These are phyloP conservation scores for Flammula alnicola DNA, from an alignment of 1,284 basidiomycete species.

Conservation along the genomic window DNA sequence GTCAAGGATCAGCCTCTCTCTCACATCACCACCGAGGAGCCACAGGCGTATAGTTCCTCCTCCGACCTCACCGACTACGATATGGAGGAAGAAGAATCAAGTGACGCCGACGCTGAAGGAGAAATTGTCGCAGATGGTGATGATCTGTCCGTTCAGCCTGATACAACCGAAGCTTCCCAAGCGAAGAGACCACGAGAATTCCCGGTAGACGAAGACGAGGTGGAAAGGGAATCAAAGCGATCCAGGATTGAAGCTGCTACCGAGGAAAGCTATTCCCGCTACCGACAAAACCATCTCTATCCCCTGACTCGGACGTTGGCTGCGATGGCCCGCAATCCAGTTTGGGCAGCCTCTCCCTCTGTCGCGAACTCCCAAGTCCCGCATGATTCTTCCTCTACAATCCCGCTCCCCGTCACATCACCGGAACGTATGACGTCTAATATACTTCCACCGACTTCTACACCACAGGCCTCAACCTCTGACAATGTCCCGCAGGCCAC, in stretches of 20 bases:
- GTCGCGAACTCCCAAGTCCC: neutral
- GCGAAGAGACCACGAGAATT: slow-evolving; percentile 3
- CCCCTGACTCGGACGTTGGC: slow-evolving; percentile 15
- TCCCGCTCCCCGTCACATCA: too few species aligned
- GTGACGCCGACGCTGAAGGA: neutral
- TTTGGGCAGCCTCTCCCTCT: neutral
- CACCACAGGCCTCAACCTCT: too few species aligned
- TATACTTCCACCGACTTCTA: too few species aligned
- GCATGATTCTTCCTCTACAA: neutral
- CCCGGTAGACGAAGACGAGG: slow-evolving; percentile 5
- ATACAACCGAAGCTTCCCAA: neutral
- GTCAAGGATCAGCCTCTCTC: slow-evolving; percentile 11
- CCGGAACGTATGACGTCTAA: too few species aligned
- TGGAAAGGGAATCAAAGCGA: slow-evolving; percentile 4
- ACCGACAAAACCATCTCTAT: slow-evolving; percentile 2
- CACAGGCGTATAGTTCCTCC: slow-evolving; percentile 7
- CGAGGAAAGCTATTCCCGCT: slow-evolving; percentile 4
- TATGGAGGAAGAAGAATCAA: slow-evolving; percentile 10
- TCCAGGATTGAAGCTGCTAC: slow-evolving; percentile 10
- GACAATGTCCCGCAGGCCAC: too few species aligned
- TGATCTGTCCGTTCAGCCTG: neutral
- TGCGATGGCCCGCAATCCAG: slow-evolving; percentile 14
- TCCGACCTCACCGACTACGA: slow-evolving; percentile 25
- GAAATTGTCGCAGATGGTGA: neutral
- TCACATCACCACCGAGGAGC: slow-evolving; percentile 13